Evolutionary conservation across 768 basidiomycete genomes (phyloP).

Genomic region (Podaxis sp.): DNA sequence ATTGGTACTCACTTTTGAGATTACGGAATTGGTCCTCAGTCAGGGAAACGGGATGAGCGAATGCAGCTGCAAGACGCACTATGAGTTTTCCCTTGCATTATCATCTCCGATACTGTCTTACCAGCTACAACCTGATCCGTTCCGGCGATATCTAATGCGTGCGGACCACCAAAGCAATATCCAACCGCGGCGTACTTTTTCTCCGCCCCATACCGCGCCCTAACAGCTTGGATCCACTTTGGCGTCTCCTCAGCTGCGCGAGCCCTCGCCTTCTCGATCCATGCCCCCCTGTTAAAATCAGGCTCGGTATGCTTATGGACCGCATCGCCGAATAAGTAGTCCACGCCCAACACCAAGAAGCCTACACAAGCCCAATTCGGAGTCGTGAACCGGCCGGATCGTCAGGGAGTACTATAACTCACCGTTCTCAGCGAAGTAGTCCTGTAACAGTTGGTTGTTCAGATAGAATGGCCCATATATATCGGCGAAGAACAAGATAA

Average conservation of each 20-base stretch:
- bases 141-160: conserved; percentile 42
- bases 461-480: conserved; percentile 57
- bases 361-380: conserved; percentile 30
- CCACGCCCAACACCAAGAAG: conserved; percentile 55
- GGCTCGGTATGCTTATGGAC: conserved; percentile 39
- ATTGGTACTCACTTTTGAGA: conserved; percentile 40
- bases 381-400: background rate
- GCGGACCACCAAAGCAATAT: conserved; percentile 60
- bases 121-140: conserved; percentile 48
- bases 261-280: conserved; percentile 35
- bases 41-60: conserved; percentile 54
- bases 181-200: conserved; percentile 47
- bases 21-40: conserved; percentile 47
- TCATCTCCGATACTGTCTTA: conserved; percentile 20
- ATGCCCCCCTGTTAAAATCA: conserved; percentile 36
- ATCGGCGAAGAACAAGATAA: conserved; percentile 59
- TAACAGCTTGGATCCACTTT: conserved; percentile 52
- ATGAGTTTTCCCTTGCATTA: background rate
- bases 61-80: conserved; percentile 38
- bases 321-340: conserved; percentile 64
- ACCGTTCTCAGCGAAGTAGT: conserved; percentile 65
- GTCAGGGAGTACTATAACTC: background rate
- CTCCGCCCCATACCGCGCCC: conserved; percentile 38
- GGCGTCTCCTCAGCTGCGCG: conserved; percentile 40
- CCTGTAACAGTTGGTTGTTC: conserved; percentile 60